Evolutionary conservation across 495 filamentous ascomycete species (phyloP), one percentile per base, ranked within the genome.

Genomic region (Penicillium flavigenum): DNA sequence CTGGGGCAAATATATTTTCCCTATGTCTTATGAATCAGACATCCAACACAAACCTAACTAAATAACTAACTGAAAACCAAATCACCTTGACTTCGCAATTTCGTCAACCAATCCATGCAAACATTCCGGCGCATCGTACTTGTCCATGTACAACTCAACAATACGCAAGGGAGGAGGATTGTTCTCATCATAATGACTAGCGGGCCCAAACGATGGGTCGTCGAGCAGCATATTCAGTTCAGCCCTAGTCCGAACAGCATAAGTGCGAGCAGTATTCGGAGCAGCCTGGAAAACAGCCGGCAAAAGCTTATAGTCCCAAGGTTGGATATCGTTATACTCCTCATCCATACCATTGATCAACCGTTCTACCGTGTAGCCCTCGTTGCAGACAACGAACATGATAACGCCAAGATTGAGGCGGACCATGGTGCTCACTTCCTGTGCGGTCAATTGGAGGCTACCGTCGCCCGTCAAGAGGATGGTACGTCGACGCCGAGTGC

Each of bases 401-500:
- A 87, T 89, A 14, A 88, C 76, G 46, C 86, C 79, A 11, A 93
- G 69, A 2, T 76, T 73, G 19, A 86, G 78, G 6, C 82, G 80
- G 48, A 93, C 80, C 73, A 92, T 90, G 14, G 88, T 90, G 56
- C 80, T 82, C 47, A 94, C 69, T 64, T 91, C 89, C 64, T 93
- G 90, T 0, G 74, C 83, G 0, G 88, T 91, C 20, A 93, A 73
- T 62, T 94, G 88, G 65, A 92, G 82, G 54, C 83, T 86, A n/a
- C 90, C 90, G 62, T 93, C 90, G 27, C 89, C 90, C 12, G 86
- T 86, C 64, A 92, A 86, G 51, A 92, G 76, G 59, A 94, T 83
- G 0, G 74, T 77, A 1, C 79, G 68, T 48, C 48, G 34, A 17
- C 12, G 26, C 27, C 1, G 9, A 32, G n/a, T 1, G 2, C 32